A percentile compares a stretch with the other conserved stretches of the same genome.
Conservation (phyloP, 345 rosid species). For the Eucalyptus curtisii region DNA sequence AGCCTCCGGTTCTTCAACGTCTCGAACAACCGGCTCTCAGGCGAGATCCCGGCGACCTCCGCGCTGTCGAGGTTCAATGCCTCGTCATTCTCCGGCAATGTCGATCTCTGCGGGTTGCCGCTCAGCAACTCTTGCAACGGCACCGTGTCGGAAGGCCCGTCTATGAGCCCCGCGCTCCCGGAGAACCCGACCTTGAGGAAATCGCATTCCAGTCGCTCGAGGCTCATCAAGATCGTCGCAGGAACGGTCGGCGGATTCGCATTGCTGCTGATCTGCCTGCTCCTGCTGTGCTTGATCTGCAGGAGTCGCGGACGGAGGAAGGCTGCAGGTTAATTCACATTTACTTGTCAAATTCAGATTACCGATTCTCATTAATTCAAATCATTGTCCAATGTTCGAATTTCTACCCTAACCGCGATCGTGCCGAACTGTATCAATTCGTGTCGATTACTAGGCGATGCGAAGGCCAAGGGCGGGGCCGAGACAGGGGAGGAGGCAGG, state of each 20-base stretch:
- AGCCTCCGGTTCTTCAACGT: conserved; percentile 78
- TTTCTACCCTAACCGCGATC: neutral
- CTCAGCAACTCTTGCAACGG: conserved; percentile 37
- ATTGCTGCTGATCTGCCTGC: conserved; percentile 1
- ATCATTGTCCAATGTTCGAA: neutral
- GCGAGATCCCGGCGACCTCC: conserved; percentile 56
- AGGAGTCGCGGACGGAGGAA: neutral
- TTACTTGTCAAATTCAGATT: neutral
- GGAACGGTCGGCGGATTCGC: conserved; percentile 44
- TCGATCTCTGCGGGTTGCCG: conserved; percentile 65
- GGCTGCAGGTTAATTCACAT: neutral
- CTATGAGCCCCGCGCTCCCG: conserved; percentile 12
- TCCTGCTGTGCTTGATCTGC: conserved; percentile 1
- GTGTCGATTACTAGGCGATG: neutral
- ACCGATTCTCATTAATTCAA: neutral
- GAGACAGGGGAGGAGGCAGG: neutral
- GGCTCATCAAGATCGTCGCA: conserved; percentile 30
- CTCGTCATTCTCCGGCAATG: conserved; percentile 49
- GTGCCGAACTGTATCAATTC: neutral
- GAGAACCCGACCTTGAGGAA: neutral
- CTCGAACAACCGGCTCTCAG: conserved; percentile 62
- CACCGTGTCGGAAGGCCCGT: neutral
- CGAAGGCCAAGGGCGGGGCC: conserved; percentile 15
- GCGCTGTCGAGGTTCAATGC: conserved; percentile 57
- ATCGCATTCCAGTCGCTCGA: conserved; percentile 9